These are phyloP conservation scores for Citrullus mucosospermus DNA, from an alignment of 306 rosid genomes.

Conservation along the genomic window DNA sequence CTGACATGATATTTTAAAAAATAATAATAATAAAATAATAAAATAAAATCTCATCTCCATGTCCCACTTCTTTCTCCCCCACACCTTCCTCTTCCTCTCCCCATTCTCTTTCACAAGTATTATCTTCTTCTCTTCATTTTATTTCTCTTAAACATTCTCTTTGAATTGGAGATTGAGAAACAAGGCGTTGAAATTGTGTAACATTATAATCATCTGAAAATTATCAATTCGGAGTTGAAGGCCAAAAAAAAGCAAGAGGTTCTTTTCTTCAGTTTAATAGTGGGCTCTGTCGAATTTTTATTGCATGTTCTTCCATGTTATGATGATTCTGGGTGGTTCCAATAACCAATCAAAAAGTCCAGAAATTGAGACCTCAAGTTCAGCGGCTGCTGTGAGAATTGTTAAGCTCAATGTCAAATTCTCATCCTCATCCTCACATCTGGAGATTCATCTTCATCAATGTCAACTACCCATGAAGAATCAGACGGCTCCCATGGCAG, in stretches of 20 bases:
- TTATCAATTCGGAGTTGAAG: slow-evolving; percentile 26
- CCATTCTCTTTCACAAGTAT: neutral
- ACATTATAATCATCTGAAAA: slow-evolving; percentile 8
- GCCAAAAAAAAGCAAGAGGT: slow-evolving; percentile 34
- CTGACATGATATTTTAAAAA: too few species aligned
- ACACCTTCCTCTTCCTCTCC: too few species aligned
- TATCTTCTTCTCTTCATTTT: neutral
- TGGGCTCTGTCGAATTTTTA: neutral
- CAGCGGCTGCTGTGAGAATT: neutral
- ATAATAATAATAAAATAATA: too few species aligned
- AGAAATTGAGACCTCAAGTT: neutral
- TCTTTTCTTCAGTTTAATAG: neutral
- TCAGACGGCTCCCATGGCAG: slow-evolving; percentile 11
- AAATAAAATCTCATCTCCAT: too few species aligned
- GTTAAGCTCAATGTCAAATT: neutral
- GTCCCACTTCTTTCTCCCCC: too few species aligned
- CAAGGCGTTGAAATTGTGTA: slow-evolving; percentile 35
- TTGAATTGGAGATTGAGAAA: neutral
- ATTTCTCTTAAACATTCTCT: neutral
- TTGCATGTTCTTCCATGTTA: neutral
- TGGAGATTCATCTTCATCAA: neutral
- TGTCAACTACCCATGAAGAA: neutral
- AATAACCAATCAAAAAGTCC: neutral
- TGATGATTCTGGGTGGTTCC: neutral
- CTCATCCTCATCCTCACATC: neutral